phyloP scores from a whole-genome alignment of 345 rosid species.

The Angophora floribunda region DNA sequence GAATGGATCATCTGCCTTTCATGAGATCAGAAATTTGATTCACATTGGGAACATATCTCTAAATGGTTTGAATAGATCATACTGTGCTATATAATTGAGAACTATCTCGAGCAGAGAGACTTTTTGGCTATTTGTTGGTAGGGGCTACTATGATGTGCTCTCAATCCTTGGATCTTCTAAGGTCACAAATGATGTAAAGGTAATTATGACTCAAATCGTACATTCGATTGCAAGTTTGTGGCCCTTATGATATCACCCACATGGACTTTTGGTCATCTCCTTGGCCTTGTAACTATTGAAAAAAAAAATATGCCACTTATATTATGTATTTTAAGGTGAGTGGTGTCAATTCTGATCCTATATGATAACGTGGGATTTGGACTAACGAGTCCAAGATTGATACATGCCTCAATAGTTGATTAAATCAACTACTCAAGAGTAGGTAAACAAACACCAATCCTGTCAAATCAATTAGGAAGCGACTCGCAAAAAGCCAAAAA shows the following conservation, averaged over 20 bases:
- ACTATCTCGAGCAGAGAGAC: background rate
- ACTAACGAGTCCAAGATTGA: too few species aligned
- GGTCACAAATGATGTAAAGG: accelerated
- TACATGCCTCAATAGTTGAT: background rate
- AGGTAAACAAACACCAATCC: background rate
- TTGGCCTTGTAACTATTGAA: background rate
- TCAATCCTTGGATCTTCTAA: too few species aligned
- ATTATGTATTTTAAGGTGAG: too few species aligned
- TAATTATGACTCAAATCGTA: background rate
- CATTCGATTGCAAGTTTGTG: background rate
- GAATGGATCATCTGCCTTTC: background rate
- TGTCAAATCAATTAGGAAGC: background rate
- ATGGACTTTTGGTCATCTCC: background rate
- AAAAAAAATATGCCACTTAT: too few species aligned
- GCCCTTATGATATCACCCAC: background rate
- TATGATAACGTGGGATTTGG: background rate
- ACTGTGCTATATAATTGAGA: background rate
- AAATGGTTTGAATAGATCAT: background rate
- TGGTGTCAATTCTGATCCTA: background rate
- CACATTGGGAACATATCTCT: background rate
- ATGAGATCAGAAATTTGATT: background rate
- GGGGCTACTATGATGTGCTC: too few species aligned
- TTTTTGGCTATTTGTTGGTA: background rate
- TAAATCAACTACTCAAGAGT: too few species aligned
- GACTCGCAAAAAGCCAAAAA: accelerated